These are phyloP conservation scores for Colletotrichum gigasporum DNA, from an alignment of 2,329 filamentous ascomycete genomes.

Conservation along the genomic window DNA sequence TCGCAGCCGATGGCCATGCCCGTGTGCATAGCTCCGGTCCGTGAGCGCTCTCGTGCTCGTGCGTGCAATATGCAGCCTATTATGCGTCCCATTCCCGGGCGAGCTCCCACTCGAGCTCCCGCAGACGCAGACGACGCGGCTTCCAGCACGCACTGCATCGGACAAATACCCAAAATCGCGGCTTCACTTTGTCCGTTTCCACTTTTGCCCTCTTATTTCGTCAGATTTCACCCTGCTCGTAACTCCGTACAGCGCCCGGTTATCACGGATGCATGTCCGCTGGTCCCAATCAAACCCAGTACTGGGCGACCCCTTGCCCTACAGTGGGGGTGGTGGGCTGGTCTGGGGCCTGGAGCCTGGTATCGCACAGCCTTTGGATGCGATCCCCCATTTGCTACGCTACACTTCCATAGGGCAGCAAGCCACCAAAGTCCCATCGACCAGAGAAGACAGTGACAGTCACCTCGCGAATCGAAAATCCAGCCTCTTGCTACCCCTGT, in stretches of 20 bases:
- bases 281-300: conserved; percentile 18
- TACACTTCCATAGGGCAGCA: neutral
- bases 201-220: conserved; percentile 7
- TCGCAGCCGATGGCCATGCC: too few relatives aligned
- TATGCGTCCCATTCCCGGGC: neutral
- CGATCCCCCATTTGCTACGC: neutral
- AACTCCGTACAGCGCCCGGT: neutral
- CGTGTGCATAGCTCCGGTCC: too few relatives aligned
- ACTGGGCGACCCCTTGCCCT: neutral
- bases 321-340: neutral
- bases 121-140: too few relatives aligned
- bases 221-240: conserved; percentile 10
- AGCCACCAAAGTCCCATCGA: neutral
- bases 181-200: conserved; percentile 1
- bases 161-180: conserved; percentile 3
- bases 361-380: neutral
- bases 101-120: neutral
- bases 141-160: neutral
- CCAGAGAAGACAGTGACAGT: too few relatives aligned
- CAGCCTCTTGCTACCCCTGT: conserved; percentile 33
- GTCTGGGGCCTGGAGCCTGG: neutral
- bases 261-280: conserved; percentile 7
- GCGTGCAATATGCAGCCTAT: too few relatives aligned
- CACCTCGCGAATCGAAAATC: conserved; percentile 35
- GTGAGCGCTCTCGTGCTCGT: too few relatives aligned